Evolutionary conservation across 1,284 basidiomycete species (phyloP), one percentile per base, ranked within the genome.

Genomic region (Naganishia sp.): DNA sequence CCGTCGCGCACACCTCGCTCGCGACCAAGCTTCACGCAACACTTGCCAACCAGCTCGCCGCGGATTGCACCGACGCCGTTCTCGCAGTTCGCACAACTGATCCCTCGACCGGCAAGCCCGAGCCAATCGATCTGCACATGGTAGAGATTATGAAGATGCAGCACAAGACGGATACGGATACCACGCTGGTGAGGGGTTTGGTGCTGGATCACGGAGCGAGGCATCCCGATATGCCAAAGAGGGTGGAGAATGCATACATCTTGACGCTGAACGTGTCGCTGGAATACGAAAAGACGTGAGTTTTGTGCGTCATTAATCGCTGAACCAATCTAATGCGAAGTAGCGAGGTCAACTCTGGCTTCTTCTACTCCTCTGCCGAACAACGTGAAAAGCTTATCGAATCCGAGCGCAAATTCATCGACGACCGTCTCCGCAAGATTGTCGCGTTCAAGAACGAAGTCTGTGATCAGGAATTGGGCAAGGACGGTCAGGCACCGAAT

Each of bases 121-220:
- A 92, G 74, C 94, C 94, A 54, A 96, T 99, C 77, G 96, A 99
- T 82, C 82, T 99, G 70, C 95, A 99, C 82, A 99, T 99, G 96
- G 85, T 99, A 65, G 96, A 99, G 81, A 89, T 99, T 74, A 99
- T 99, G 95, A 99, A 99, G 84, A 99, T 99, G 96, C 95, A 98
- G 80, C 96, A 99, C 83, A 89, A 94, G 76, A 94, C 90, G 61
- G 94, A 96, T 68, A 94, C 92, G 52, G 96, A 99, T 81, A 99
- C 96, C n/a, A 90, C 96, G 78, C 87, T 99, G 59, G 84, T 99
- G 73, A 89, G 91, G 72, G 96, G 96, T 61, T 84, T 99, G 66
- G 96, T 99, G 55, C 84, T 99, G 74, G 84, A 86, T 73, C 79
- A 99, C 78, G 96, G 96, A 71, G 94, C 92, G 55, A 84, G 96